Evolutionary conservation across 495 filamentous ascomycete genomes (phyloP).

Genomic region (Penicillium bovifimosum): DNA sequence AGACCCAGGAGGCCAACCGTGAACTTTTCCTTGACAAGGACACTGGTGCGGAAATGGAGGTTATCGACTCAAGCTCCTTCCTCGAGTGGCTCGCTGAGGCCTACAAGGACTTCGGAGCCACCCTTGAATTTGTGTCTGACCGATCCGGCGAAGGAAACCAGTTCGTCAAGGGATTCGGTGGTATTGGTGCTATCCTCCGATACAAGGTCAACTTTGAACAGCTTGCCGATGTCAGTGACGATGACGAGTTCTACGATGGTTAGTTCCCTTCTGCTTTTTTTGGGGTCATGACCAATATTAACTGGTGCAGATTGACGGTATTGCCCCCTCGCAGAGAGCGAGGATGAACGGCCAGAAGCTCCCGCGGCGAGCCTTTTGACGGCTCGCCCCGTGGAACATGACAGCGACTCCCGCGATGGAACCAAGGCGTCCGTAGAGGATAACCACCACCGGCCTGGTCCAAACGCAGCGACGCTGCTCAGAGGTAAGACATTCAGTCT

Average conservation of each 20-base stretch:
- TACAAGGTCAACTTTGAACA: slow-evolving; percentile 99
- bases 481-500: slow-evolving; percentile 26
- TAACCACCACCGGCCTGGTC: slow-evolving; percentile 26
- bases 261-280: slow-evolving; percentile 16
- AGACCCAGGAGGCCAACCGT: slow-evolving; percentile 74
- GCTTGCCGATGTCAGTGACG: slow-evolving; percentile 87
- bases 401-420: slow-evolving; percentile 34
- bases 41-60: slow-evolving; percentile 94
- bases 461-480: slow-evolving; percentile 34
- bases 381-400: slow-evolving; percentile 47
- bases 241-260: slow-evolving; percentile 99
- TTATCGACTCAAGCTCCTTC: slow-evolving; percentile 78
- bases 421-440: slow-evolving; percentile 32
- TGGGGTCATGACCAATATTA: slow-evolving; percentile 2
- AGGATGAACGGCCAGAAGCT: slow-evolving; percentile 76
- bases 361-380: slow-evolving; percentile 56
- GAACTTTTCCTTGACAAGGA: slow-evolving; percentile 89
- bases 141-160: slow-evolving; percentile 96
- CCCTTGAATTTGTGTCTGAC: slow-evolving; percentile 96
- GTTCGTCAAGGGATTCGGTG: slow-evolving; percentile 99
- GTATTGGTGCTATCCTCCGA: slow-evolving; percentile 91
- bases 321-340: slow-evolving; percentile 81
- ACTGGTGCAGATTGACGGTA: slow-evolving; percentile 75
- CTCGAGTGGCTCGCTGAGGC: slow-evolving; percentile 97
- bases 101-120: slow-evolving; percentile 95